Evolutionary conservation across 805 yeast genomes (phyloP).

Genomic region (Candida maesae): DNA sequence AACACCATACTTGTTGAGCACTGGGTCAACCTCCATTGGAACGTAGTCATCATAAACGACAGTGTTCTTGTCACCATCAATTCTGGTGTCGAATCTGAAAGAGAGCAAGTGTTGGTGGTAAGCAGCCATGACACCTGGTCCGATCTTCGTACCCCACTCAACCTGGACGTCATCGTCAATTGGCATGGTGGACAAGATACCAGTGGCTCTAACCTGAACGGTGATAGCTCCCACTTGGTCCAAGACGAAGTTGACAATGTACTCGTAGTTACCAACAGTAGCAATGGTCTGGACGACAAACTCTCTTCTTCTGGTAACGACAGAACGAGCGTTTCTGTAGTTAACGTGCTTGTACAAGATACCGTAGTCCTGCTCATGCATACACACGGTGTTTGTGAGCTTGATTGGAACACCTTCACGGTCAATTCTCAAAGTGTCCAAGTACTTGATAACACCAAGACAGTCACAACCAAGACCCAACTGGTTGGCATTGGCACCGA

Average conservation of each 20-base stretch:
- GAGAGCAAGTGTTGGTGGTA: conserved; percentile 80
- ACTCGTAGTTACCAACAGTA: conserved; percentile 83
- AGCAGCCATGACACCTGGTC: conserved; percentile 79
- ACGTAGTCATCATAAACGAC: conserved; percentile 68
- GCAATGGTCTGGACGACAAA: conserved; percentile 77
- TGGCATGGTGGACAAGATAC: conserved; percentile 82
- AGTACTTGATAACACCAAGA: conserved; percentile 71
- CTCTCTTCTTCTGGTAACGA: conserved; percentile 69
- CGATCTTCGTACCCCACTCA: conserved; percentile 69
- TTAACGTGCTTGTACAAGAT: conserved; percentile 74
- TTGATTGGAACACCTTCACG: conserved; percentile 58
- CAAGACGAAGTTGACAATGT: conserved; percentile 65
- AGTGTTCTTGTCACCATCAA: conserved; percentile 77
- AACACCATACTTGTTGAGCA: conserved; percentile 60
- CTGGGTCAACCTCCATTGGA: conserved; percentile 51
- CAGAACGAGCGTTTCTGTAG: conserved; percentile 69
- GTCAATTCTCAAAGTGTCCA: conserved; percentile 56
- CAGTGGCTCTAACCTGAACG: conserved; percentile 81
- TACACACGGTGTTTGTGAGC: conserved; percentile 68
- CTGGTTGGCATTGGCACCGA: conserved; percentile 68
- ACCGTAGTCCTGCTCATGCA: conserved; percentile 80
- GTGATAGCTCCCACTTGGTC: conserved; percentile 76
- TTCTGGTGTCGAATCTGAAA: conserved; percentile 76
- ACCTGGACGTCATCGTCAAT: conserved; percentile 64
- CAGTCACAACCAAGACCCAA: conserved; percentile 77